Evolutionary conservation across 192 early-diverging fungal species (phyloP), one percentile per base, ranked within the genome.

Genomic region (Backusella parvicylindrica): DNA sequence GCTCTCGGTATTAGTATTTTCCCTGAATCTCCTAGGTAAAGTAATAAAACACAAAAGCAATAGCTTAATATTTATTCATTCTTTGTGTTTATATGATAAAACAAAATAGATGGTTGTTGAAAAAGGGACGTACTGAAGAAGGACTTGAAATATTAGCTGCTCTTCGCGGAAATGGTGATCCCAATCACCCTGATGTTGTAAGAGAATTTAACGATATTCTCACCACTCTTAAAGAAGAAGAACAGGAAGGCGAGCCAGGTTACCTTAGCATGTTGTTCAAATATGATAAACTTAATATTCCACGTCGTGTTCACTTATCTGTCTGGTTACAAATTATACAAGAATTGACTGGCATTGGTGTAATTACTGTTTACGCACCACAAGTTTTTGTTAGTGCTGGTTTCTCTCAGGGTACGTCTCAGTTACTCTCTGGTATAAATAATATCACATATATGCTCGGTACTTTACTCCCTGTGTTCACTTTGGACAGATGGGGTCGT

Each of bases 261-360:
- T 71, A 79, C 37, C 11, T 90, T 41, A 87, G 88, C 56, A 75
- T 90, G 79, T 7, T 75, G 6, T 78, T 86, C 65, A 68, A 75
- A 21, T 70, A 70, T 15, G 86, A 86, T 41, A 83, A 80, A 65
- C 60, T 77, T 35, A 89, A 84, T 73, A 79, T 79, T 77, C 68
- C n/a, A 84, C 67, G 85, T 81, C 74, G 90, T 64, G 76, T 72
- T 83, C 70, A 75, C 77, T 28, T 83, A 77, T 75, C 87, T 83
- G 56, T 83, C 13, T 79, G 78, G 78, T 32, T 79, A 13, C 78
- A 79, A 41, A 71, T 89, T 64, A 82, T 87, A 63, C 88, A 89
- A 76, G 86, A 89, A 67, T 77, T 84, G 69, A 84, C 86, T 30
- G 90, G 90, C 64, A 91, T 91, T 81, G 91, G 87, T 63, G 81